A percentile compares a stretch with the other conserved stretches of the same genome.
These are phyloP conservation scores for Colletotrichum horii DNA, from an alignment of 2,329 filamentous ascomycete genomes.

Conservation along the genomic window DNA sequence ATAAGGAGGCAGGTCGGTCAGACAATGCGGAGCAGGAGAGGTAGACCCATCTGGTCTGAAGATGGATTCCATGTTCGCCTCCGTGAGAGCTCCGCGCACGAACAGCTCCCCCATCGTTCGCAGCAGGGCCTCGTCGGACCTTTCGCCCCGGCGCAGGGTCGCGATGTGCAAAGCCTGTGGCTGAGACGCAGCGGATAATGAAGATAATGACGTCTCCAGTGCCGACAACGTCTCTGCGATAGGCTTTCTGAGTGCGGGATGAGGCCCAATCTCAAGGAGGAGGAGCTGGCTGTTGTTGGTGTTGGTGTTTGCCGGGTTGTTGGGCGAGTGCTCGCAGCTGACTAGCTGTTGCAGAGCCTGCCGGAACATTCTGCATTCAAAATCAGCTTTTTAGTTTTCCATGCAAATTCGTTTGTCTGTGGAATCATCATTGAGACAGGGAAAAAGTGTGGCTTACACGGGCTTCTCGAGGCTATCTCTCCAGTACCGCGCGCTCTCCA, in stretches of 20 bases:
- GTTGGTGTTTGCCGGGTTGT: neutral
- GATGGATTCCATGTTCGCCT: neutral
- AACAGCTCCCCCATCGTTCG: constrained; percentile 6
- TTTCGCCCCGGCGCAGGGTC: constrained; percentile 5
- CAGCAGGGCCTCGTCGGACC: neutral
- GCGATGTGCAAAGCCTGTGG: neutral
- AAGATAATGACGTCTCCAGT: neutral
- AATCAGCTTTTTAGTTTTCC: neutral
- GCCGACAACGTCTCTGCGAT: constrained; percentile 6
- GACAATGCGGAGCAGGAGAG: neutral
- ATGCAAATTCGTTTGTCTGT: neutral
- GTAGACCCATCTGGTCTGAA: neutral
- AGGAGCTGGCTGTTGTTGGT: neutral
- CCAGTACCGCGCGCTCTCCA: neutral
- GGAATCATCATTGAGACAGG: neutral
- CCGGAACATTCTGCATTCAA: neutral
- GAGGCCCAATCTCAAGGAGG: constrained; percentile 26
- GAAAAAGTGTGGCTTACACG: neutral
- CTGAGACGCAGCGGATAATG: neutral
- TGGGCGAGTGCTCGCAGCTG: neutral
- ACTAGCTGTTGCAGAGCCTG: neutral
- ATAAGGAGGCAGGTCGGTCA: neutral
- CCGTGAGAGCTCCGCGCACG: neutral
- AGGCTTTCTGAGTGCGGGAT: constrained; percentile 22
- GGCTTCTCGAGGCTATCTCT: neutral